These are phyloP conservation scores for Hortiboletus campestris DNA, from an alignment of 768 basidiomycete species.

Conservation along the genomic window DNA sequence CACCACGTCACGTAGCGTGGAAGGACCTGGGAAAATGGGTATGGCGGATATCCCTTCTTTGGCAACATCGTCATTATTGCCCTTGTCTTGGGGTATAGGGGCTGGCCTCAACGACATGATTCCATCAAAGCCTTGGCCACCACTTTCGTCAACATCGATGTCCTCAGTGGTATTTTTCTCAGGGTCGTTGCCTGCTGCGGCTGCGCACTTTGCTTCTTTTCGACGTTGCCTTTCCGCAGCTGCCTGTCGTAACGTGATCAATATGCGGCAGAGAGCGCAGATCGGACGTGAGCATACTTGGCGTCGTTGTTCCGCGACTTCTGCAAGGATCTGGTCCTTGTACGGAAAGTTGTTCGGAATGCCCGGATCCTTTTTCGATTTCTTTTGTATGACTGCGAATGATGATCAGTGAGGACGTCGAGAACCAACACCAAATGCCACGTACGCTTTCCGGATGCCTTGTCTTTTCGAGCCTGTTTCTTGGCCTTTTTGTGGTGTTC, in stretches of 20 bases:
- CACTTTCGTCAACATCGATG: conserved; percentile 29
- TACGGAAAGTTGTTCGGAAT: conserved; percentile 92
- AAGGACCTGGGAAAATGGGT: conserved; percentile 28
- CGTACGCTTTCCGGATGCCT: conserved; percentile 83
- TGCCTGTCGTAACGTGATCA: conserved; percentile 42
- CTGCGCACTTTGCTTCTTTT: conserved; percentile 62
- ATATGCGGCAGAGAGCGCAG: neutral
- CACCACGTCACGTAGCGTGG: conserved; percentile 45
- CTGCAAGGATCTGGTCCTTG: conserved; percentile 92
- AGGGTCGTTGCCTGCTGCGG: conserved; percentile 24
- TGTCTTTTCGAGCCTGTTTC: conserved; percentile 70
- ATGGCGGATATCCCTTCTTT: conserved; percentile 13
- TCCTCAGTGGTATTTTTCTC: conserved; percentile 29
- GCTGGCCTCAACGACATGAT: conserved; percentile 22
- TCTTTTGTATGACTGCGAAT: conserved; percentile 39
- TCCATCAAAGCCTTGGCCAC: conserved; percentile 40
- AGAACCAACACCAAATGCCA: neutral
- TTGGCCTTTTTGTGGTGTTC: conserved; percentile 76
- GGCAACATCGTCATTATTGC: neutral
- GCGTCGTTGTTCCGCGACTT: conserved; percentile 79
- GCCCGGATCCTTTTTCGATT: conserved; percentile 74
- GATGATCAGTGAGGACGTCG: conserved; percentile 1
- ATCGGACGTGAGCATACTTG: conserved; percentile 39
- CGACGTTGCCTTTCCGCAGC: conserved; percentile 72
- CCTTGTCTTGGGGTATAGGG: neutral